Evolutionary conservation across 2,329 filamentous ascomycete species (phyloP).

Genomic region (Penicillium janthinellum): DNA sequence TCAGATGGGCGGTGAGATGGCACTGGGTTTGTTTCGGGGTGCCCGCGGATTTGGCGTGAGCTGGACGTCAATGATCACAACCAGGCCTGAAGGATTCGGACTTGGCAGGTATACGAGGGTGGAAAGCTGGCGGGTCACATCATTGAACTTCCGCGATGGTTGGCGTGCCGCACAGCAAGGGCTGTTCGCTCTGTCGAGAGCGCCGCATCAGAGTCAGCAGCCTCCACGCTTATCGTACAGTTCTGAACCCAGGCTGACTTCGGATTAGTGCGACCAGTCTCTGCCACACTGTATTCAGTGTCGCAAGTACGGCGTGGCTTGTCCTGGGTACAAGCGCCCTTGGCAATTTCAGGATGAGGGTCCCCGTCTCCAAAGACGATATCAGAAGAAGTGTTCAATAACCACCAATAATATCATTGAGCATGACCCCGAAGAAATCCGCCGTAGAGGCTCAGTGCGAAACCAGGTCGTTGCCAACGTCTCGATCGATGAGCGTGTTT

Average conservation of each 20-base stretch:
- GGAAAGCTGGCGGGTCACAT: neutral
- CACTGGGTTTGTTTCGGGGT: neutral
- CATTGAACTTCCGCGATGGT: slow-evolving; percentile 2
- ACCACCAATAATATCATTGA: neutral
- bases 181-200: slow-evolving; percentile 11
- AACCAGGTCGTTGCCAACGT: neutral
- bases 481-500: slow-evolving; percentile 10
- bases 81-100: neutral
- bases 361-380: slow-evolving; percentile 5
- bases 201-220: slow-evolving; percentile 8
- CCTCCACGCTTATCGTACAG: neutral
- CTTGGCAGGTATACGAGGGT: neutral
- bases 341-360: slow-evolving; percentile 11
- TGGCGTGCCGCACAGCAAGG: slow-evolving; percentile 9
- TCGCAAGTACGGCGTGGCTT: slow-evolving; percentile 5
- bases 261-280: slow-evolving; percentile 8
- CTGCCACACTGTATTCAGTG: slow-evolving; percentile 6
- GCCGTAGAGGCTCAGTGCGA: neutral
- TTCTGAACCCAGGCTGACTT: neutral
- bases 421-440: neutral
- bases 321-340: slow-evolving; percentile 7
- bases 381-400: neutral
- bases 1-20: neutral
- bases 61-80: neutral
- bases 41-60: neutral